Evolutionary conservation across 2,329 filamentous ascomycete genomes (phyloP), one percentile per base, ranked within the genome.

Genomic region (Penicillium sp.): DNA sequence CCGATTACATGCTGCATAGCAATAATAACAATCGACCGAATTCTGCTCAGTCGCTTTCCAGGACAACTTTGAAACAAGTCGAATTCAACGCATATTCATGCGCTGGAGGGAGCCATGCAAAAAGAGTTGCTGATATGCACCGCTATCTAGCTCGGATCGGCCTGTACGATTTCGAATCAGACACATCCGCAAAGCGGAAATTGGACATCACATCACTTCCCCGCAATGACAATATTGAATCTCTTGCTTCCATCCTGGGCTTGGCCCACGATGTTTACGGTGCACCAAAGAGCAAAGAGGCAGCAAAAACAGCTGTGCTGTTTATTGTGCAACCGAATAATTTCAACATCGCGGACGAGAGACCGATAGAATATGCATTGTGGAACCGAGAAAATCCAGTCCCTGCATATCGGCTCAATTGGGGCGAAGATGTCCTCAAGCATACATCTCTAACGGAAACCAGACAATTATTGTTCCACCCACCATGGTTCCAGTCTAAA

Each of bases 41-140:
- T 4, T 39, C 34, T 9, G 16, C 35, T 27, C 19, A 10, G 11
- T 26, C 18, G 18, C 46, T 3, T 54, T 32, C 16, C 29, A 41
- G 55, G 16, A 36, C 59, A 1, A 53, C 38, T 5, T 61, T 78
- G 36, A 78, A 75, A 61, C 77, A 79, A 62, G 74, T 79, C 9
- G 76, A 79, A 53, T 73, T 78, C 61, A 79, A 79, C 56, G 74
- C 75, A 0, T 74, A 74, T 53, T 74, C 74, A 6, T 73, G 71
- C 42, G 72, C 76, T 13, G 76, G 76, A 1, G 74, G 67, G 2
- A 63, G 65, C 1, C 76, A 78, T 57, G 70, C 72, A 18, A 71
- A 74, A 38, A 71, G 67, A 38, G 69, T 73, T 3, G 71, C 66
- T 10, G 61, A 69, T 18, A 77, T 78, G 76, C 76, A 79, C 64